Base-by-base conservation (phyloP, 495 filamentous ascomycete genomes). In the Corynascus novoguineensis region DNA sequence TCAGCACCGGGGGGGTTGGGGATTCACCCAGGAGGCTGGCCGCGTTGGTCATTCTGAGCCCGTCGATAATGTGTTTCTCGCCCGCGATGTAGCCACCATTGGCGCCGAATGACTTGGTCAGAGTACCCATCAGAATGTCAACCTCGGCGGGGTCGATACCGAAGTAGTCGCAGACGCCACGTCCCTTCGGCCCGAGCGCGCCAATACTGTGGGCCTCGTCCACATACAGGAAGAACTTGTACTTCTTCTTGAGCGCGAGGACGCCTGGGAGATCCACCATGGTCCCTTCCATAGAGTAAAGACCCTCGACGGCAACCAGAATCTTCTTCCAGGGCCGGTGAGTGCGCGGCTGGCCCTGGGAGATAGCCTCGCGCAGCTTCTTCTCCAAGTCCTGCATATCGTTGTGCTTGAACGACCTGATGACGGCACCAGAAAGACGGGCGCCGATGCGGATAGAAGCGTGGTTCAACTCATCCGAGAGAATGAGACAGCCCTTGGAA, bases 251-350 rank as follows among this genome's bases (percentile, higher is more conserved):
- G 63, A 98, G 79, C 35, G 76, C 78, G 56, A 98, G 70, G 38
- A 98, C 71, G 55, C 88, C 89, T 14, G 92, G 93, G 28, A 98
- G 82, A 65, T 98, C 92, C 69, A 87, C 90, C 92, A 98, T 97
- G 42, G 92, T 96, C 29, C 93, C 93, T 73, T 98, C 93, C 93
- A 98, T 98, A 2, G 92, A 97, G 76, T 98, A 98, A 0, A 98
- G 81, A 57, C 93, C 93, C 69, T 98, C 93, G 35, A 98, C 90
- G 32, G 92, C 91, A 49, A 98, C 89, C 45, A 98, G 74, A 57
- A 98, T 97, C 81, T 96, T 97, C 79, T 92, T 95, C 93, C 93
- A 98, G 11, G 93, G 93, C 9, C 93, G 86, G 67, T 98, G 93
- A 19, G 92, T 97, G 57, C 93, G 86, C 27, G 95, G 95, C 61